Evolutionary conservation across 495 filamentous ascomycete genomes (phyloP), one percentile per base, ranked within the genome.

Genomic region (Daldinia grandis): DNA sequence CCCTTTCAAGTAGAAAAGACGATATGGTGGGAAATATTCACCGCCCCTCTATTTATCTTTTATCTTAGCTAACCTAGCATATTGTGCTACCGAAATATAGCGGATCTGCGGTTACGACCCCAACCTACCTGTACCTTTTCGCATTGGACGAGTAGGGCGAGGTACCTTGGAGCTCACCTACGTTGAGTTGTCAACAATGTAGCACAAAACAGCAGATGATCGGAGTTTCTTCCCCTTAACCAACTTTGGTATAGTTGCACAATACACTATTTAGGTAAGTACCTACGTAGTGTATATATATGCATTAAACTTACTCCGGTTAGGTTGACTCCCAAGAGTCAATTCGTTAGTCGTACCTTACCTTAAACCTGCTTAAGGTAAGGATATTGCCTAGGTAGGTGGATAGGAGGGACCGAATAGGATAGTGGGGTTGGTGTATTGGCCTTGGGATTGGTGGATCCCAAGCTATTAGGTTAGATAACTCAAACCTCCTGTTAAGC

Each of bases 1-100:
- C 42, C 42, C 42, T 24, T 47, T 21, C 17, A 47, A 21, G 17
- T 21, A 47, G 42, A 47, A 47, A 31, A 33, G 30, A 62, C 59
- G 24, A 69, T 17, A 50, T 57, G 59, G 17, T 38, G 25, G 47
- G 51, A 64, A 50, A 56, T 62, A 35, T 67, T 64, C 49, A 63
- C 72, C 60, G 67, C 63, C 65, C 68, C 64, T 72, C 64, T 59
- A 58, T 49, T 58, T 69, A 55, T 70, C 33, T 62, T 44, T 28
- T 42, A 40, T 44, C 15, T 21, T 19, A n/a, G 37, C 24, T 59
- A 27, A 19, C 31, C 24, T 59, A 27, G 31, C 31, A 21, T 24
- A 35, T 57, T 37, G 54, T 57, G 55, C 30, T 58, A 58, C 55
- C 33, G 55, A 19, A 10, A 3, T 25, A 24, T 59, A 38, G 54